Evolutionary conservation across 257 asterid genomes (phyloP).

Genomic region (Salvia splendens): DNA sequence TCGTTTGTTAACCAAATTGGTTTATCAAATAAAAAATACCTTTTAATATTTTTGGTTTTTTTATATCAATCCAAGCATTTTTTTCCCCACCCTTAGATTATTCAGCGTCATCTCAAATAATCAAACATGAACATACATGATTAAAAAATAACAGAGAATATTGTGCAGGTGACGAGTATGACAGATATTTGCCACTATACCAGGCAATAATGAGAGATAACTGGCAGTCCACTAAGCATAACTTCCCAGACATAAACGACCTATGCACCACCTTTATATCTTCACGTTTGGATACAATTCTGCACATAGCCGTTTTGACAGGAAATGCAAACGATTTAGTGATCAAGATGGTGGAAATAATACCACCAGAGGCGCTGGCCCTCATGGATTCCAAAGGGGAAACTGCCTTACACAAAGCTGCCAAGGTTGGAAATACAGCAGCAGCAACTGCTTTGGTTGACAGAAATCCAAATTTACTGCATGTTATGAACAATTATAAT

Average conservation of each 20-base stretch:
- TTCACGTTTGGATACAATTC: background rate
- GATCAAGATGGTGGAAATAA: background rate
- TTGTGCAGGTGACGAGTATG: background rate
- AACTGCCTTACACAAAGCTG: slow-evolving; percentile 12
- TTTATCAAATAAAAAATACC: too few relatives aligned
- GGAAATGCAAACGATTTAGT: slow-evolving; percentile 22
- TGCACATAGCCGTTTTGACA: background rate
- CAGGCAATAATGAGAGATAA: slow-evolving; percentile 17
- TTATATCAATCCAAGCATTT: too few relatives aligned
- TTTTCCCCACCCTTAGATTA: too few relatives aligned
- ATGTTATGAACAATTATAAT: too few relatives aligned
- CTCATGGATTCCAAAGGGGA: background rate
- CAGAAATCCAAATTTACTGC: background rate
- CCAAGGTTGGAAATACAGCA: slow-evolving; percentile 5
- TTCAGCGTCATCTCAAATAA: too few relatives aligned
- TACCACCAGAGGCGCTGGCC: background rate
- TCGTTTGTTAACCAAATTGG: too few relatives aligned
- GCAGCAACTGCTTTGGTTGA: slow-evolving; percentile 13
- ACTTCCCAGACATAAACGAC: background rate
- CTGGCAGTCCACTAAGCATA: background rate
- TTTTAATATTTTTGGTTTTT: too few relatives aligned
- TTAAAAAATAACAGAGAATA: too few relatives aligned
- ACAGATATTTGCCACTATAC: background rate
- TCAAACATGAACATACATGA: too few relatives aligned
- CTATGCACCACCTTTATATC: background rate